Evolutionary conservation across 345 rosid species (phyloP).

Genomic region (Eucalyptus microcorys): DNA sequence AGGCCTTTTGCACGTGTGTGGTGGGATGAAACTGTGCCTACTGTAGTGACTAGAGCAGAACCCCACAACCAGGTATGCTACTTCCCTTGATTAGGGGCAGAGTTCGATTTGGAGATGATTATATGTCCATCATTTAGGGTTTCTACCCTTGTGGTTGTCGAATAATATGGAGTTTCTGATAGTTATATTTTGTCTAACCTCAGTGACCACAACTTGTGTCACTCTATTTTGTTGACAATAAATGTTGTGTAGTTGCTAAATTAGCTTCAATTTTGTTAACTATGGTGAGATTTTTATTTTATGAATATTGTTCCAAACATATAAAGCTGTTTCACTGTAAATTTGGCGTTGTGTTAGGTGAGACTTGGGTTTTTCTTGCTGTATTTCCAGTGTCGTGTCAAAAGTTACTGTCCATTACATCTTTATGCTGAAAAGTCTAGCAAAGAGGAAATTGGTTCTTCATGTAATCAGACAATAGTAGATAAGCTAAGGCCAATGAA

Average conservation of each 20-base stretch:
- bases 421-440: neutral
- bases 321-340: neutral
- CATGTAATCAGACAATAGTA: neutral
- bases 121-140: neutral
- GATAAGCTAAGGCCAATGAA: neutral
- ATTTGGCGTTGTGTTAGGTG: neutral
- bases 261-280: neutral
- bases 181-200: neutral
- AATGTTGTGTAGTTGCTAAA: neutral
- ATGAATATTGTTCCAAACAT: neutral
- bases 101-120: neutral
- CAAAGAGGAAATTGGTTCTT: neutral
- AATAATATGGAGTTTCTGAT: neutral
- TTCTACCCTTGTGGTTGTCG: neutral
- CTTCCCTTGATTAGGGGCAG: neutral
- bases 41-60: slow-evolving; percentile 67
- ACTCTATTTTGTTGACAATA: neutral
- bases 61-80: slow-evolving; percentile 57
- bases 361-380: neutral
- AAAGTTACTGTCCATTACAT: neutral
- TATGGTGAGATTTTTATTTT: neutral
- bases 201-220: neutral
- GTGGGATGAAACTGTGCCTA: slow-evolving; percentile 87
- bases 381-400: neutral
- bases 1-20: slow-evolving; percentile 79